Percentiles rank a stretch among this genome's conserved stretches.
These are phyloP conservation scores for Podospora pseudoanserina DNA, from an alignment of 495 filamentous ascomycete species.

Conservation along the genomic window DNA sequence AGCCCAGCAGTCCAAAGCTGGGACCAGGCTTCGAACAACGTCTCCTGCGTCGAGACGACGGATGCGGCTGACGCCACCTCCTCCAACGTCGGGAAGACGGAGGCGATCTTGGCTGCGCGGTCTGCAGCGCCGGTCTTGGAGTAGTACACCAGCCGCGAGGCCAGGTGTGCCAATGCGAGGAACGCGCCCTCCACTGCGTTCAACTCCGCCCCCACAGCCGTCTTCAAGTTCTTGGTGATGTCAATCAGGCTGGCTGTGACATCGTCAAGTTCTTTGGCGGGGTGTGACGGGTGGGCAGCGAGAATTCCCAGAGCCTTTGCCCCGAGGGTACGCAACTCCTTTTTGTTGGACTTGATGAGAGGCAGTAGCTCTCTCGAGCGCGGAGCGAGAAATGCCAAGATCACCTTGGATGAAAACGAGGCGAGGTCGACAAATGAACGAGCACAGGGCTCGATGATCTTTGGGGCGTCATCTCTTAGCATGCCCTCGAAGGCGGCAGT, in stretches of 20 bases:
- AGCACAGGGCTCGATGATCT: constrained; percentile 52
- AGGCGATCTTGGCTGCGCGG: background rate
- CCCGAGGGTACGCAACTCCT: constrained; percentile 56
- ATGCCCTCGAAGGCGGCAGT: constrained; percentile 58
- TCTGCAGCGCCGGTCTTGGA: background rate
- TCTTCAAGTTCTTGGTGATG: constrained; percentile 24
- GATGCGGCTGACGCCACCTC: constrained; percentile 16
- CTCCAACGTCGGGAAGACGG: constrained; percentile 24
- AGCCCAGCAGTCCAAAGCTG: constrained; percentile 71
- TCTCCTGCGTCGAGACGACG: constrained; percentile 34
- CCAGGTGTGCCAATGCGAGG: constrained; percentile 29
- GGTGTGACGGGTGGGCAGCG: constrained; percentile 56
- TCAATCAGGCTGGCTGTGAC: constrained; percentile 13
- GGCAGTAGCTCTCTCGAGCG: constrained; percentile 50
- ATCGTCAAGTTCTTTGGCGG: constrained; percentile 21
- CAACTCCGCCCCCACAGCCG: constrained; percentile 34
- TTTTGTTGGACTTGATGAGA: constrained; percentile 66
- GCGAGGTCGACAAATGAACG: constrained; percentile 63
- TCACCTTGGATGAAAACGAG: constrained; percentile 54
- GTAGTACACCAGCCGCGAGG: constrained; percentile 32
- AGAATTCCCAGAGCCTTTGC: constrained; percentile 77
- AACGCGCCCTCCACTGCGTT: constrained; percentile 39
- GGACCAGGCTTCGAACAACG: constrained; percentile 61
- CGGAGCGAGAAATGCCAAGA: constrained; percentile 48
- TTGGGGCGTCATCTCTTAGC: constrained; percentile 40